Percentiles rank a stretch among this genome's conserved stretches.
Conservation (phyloP, 352 stramenopile species). For the Globisporangium yorkense region DNA sequence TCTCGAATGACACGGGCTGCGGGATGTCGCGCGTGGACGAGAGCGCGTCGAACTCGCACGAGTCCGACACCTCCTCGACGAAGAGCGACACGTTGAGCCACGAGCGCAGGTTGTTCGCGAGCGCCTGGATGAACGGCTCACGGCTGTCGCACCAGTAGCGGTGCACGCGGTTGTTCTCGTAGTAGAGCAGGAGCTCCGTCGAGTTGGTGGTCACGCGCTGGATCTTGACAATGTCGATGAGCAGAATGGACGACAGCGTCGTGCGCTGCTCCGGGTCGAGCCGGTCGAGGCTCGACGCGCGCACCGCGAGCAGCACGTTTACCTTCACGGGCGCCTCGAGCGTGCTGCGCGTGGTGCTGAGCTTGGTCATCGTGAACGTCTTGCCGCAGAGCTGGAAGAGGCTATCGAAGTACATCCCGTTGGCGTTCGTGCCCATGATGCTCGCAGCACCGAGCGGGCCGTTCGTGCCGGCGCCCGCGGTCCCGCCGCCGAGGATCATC, state of each 20-base stretch:
- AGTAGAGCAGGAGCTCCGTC: conserved; percentile 80
- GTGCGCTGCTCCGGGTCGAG: conserved; percentile 56
- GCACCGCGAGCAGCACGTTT: conserved; percentile 67
- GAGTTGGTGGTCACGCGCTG: conserved; percentile 82
- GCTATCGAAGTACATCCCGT: conserved; percentile 85
- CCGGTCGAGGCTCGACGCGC: conserved; percentile 70
- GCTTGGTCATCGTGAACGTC: conserved; percentile 81
- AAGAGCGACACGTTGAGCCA: conserved; percentile 79
- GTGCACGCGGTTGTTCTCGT: conserved; percentile 81
- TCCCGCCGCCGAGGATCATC: conserved; percentile 24
- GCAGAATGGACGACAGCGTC: conserved; percentile 74
- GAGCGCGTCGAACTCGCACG: conserved; percentile 79
- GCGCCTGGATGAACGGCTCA: conserved; percentile 83
- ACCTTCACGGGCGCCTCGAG: conserved; percentile 62
- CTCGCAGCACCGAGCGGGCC: conserved; percentile 13
- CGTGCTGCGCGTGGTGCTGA: conserved; percentile 73
- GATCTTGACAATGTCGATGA: conserved; percentile 88
- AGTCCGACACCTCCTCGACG: conserved; percentile 81
- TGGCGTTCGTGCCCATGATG: conserved; percentile 23
- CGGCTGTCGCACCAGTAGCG: conserved; percentile 85
- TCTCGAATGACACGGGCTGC: conserved; percentile 76
- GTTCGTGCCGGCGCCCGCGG: conserved; percentile 15
- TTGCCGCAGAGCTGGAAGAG: conserved; percentile 83
- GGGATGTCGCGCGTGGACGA: conserved; percentile 73
- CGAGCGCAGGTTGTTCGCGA: conserved; percentile 83